Evolutionary conservation across 306 rosid genomes (phyloP).

Genomic region (Lotus japonicus): DNA sequence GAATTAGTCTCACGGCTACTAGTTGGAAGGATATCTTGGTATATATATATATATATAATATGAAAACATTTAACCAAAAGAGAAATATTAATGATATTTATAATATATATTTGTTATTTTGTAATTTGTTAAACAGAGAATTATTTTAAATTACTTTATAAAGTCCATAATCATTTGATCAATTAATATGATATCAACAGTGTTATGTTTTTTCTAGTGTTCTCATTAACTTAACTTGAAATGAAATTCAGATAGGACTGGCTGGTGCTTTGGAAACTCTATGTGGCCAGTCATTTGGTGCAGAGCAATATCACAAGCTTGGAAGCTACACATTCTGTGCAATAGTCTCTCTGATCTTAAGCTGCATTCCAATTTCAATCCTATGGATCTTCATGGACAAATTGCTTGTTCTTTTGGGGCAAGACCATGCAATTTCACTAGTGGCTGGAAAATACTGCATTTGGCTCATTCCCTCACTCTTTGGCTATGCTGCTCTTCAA

Average conservation of each 20-base stretch:
- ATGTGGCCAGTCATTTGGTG: conserved; percentile 43
- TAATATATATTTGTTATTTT: too few species aligned
- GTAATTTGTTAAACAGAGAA: too few species aligned
- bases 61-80: too few species aligned
- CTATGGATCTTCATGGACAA: conserved; percentile 39
- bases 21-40: too few species aligned
- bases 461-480: conserved; percentile 34
- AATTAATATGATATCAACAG: not conserved
- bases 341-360: conserved; percentile 21
- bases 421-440: conserved; percentile 33
- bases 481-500: conserved; percentile 30
- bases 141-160: too few species aligned
- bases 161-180: not conserved
- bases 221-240: not conserved
- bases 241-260: conserved; percentile 29
- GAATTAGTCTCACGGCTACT: too few species aligned
- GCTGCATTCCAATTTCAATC: conserved; percentile 33
- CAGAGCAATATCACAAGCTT: conserved; percentile 33
- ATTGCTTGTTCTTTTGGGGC: conserved; percentile 26
- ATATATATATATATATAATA: too few species aligned
- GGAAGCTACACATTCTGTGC: conserved; percentile 32
- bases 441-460: conserved; percentile 29
- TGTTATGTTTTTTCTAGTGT: not conserved
- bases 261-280: conserved; percentile 46
- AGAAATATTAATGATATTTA: too few species aligned